These are phyloP conservation scores for Polyporus tsugae DNA, from an alignment of 1,284 basidiomycete species.

Conservation along the genomic window DNA sequence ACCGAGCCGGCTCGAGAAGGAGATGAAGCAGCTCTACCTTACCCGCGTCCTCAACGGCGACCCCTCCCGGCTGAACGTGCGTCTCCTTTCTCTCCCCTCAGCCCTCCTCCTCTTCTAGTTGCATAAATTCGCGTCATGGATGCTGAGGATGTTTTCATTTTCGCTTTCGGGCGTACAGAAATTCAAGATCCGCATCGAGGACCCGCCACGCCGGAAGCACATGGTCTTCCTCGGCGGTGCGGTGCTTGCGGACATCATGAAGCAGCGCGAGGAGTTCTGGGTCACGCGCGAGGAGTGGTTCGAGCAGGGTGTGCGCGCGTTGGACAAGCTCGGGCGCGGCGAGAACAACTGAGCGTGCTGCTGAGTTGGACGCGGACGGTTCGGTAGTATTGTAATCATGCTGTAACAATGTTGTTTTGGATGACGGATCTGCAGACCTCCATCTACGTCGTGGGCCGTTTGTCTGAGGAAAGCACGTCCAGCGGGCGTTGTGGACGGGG, in stretches of 20 bases:
- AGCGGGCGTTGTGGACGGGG: background rate
- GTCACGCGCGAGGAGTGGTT: constrained; percentile 93
- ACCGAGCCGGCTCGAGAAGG: constrained; percentile 96
- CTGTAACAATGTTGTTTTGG: constrained; percentile 21
- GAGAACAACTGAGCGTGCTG: constrained; percentile 49
- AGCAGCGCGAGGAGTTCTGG: constrained; percentile 94
- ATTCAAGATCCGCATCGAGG: constrained; percentile 99
- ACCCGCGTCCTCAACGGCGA: constrained; percentile 90
- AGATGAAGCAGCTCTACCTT: constrained; percentile 99
- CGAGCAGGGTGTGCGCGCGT: constrained; percentile 82
- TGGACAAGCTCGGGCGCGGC: constrained; percentile 85
- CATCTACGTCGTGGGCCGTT: background rate
- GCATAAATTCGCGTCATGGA: background rate
- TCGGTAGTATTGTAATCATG: constrained; percentile 26
- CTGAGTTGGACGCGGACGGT: constrained; percentile 10
- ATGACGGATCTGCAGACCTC: constrained; percentile 15
- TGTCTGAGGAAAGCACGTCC: background rate
- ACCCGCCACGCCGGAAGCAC: constrained; percentile 97
- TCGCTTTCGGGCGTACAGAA: constrained; percentile 63
- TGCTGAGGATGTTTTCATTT: background rate
- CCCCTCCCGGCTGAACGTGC: constrained; percentile 84
- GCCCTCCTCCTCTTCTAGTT: too few species aligned
- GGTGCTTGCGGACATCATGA: constrained; percentile 98
- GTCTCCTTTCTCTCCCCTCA: constrained; percentile 44
- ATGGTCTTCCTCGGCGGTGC: constrained; percentile 99